These are phyloP conservation scores for Pachysandra terminalis DNA, from an alignment of 164 flowering plant species.

Conservation along the genomic window DNA sequence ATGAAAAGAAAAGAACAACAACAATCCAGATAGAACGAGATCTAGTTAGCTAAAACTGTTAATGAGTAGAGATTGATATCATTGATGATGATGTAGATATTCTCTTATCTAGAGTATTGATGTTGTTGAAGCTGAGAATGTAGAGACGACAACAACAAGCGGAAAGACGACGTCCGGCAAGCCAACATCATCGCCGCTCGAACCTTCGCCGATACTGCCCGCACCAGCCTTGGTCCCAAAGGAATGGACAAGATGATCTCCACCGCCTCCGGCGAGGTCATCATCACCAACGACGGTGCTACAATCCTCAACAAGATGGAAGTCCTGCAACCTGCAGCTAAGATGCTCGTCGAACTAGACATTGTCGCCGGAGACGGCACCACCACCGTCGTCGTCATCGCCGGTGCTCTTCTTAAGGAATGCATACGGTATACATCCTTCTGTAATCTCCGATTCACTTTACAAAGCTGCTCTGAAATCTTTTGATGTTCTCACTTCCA, in stretches of 20 bases:
- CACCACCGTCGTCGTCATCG: slow-evolving; percentile 92
- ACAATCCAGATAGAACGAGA: too few species aligned
- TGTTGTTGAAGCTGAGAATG: too few species aligned
- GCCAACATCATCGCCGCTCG: slow-evolving; percentile 78
- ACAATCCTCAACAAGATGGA: slow-evolving; percentile 94
- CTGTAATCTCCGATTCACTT: slow-evolving; percentile 76
- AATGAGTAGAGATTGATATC: too few species aligned
- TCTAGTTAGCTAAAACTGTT: too few species aligned
- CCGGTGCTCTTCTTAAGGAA: slow-evolving; percentile 76
- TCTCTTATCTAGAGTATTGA: too few species aligned
- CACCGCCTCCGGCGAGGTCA: slow-evolving; percentile 78
- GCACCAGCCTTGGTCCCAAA: slow-evolving; percentile 85
- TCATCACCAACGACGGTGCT: slow-evolving; percentile 97
- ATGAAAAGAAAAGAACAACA: too few species aligned
- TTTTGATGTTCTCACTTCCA: slow-evolving; percentile 66
- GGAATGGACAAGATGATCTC: slow-evolving; percentile 99
- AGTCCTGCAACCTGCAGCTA: slow-evolving; percentile 89
- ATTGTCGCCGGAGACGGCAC: slow-evolving; percentile 91
- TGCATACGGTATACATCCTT: slow-evolving; percentile 82
- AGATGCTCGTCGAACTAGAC: slow-evolving; percentile 93
- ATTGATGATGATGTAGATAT: too few species aligned
- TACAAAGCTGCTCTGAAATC: slow-evolving; percentile 63
- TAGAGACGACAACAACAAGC: slow-evolving; percentile 92
- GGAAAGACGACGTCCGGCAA: slow-evolving; percentile 82
- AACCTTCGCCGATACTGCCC: slow-evolving; percentile 81